Conservation (phyloP, 495 filamentous ascomycete genomes). For the Lichenothelia convexa region DNA sequence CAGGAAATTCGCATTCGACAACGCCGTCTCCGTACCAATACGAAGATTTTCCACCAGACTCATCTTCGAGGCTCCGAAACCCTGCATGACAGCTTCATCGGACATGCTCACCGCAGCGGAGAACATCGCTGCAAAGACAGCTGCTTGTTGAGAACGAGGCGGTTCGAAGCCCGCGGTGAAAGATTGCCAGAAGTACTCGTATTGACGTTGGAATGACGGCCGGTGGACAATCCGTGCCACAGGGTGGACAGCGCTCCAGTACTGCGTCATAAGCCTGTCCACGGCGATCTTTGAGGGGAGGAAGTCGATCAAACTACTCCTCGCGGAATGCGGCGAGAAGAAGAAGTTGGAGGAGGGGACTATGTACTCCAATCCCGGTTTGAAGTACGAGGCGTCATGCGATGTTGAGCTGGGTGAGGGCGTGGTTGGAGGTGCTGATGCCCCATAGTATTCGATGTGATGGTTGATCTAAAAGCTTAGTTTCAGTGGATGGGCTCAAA, state of each 20-base stretch:
- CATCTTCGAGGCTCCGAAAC: constrained; percentile 32
- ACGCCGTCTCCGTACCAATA: constrained; percentile 41
- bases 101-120: constrained; percentile 47
- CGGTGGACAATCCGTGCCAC: constrained; percentile 45
- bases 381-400: constrained; percentile 4
- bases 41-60: constrained; percentile 39
- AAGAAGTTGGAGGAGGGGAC: constrained; percentile 43
- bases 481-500: no score
- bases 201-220: constrained; percentile 42
- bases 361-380: constrained; percentile 20
- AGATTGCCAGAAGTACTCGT: constrained; percentile 43
- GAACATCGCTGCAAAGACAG: constrained; percentile 49
- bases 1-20: constrained; percentile 48
- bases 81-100: constrained; percentile 27
- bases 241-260: constrained; percentile 46
- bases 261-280: constrained; percentile 42
- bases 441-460: constrained; percentile 1
- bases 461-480: no score
- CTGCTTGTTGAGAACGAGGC: constrained; percentile 40
- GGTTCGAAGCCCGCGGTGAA: constrained; percentile 37
- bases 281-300: constrained; percentile 31
- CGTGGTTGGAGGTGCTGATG: neutral
- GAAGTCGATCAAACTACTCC: constrained; percentile 33
- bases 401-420: neutral
- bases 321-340: constrained; percentile 33